Base-by-base conservation (phyloP, 352 stramenopile genomes). In the Blastocystis sp. region DNA sequence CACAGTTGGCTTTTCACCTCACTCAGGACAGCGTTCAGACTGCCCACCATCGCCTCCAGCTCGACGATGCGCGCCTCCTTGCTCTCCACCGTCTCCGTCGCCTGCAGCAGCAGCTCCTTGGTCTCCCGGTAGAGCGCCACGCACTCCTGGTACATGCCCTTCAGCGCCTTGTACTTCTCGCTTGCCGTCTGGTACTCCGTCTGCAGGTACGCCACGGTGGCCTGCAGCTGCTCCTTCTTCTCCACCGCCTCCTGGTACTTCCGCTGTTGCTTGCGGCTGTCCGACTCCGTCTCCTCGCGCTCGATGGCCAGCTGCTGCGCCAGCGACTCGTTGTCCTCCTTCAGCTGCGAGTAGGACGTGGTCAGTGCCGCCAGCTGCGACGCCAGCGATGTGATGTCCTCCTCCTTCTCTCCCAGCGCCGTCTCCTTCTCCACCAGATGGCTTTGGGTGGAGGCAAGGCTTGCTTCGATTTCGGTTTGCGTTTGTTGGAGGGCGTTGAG, bases 141-240 rank as follows among this genome's bases (percentile, higher is more conserved):
- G 23, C 34, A 74, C 21, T 38, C 21, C 34, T 74, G 64, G 34
- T 74, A 74, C 41, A 52, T 41, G 21, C 34, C 34, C 41, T 74
- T 74, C 64, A 74, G 34, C 23, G 10, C 64, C 40, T 45, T 52
- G 28, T 74, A 74, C 34, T 74, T 74, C 64, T 74, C 64, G 7
- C 45, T 74, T 9, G 45, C 41, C 11, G 40, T 41, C 23, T 74
- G 64, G 17, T 74, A 41, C 7, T 11, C 21, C 5, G 48, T 7
- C 5, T 17, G 48, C 5, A 56, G 48, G 48, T 56, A 14, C 5
- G 5, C 48, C 5, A 56, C 14, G 5, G 48, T 56, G 48, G 48
- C 5, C 48, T 56, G 48, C 5, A 56, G 48, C 48, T 56, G 48
- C 14, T 56, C 5, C 21, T 74, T 74, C 23, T n/a, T 9, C 3